A percentile compares a stretch with the other conserved stretches of the same genome.
Conservation (phyloP, 805 yeast genomes). For the Candida nemodendra region DNA sequence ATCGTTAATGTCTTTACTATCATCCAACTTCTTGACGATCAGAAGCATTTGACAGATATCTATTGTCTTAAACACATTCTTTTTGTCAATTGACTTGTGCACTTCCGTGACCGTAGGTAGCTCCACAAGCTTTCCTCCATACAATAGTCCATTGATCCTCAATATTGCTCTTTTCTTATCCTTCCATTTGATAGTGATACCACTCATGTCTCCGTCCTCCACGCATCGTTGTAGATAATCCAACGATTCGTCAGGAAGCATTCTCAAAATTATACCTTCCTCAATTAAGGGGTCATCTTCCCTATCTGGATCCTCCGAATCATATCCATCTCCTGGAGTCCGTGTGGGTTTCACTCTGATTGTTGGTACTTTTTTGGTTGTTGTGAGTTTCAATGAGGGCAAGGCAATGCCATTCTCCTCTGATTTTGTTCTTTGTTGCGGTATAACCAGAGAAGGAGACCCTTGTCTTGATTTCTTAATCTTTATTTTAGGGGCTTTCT, state of each 20-base stretch:
- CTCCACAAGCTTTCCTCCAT: conserved; percentile 84
- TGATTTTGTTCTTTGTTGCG: conserved; percentile 3
- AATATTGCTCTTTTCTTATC: conserved; percentile 79
- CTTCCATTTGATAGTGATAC: conserved; percentile 76
- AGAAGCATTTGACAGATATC: conserved; percentile 85
- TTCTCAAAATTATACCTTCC: conserved; percentile 77
- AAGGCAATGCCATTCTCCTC: conserved; percentile 6
- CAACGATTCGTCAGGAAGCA: conserved; percentile 63
- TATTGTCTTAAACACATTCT: conserved; percentile 81
- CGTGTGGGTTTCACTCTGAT: conserved; percentile 59
- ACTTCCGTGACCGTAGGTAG: conserved; percentile 86
- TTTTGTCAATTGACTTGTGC: conserved; percentile 84
- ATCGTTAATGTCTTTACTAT: conserved; percentile 46
- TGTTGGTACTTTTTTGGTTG: conserved; percentile 40
- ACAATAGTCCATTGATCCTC: conserved; percentile 62
- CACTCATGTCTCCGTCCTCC: conserved; percentile 70
- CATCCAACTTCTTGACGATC: conserved; percentile 54
- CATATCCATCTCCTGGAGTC: conserved; percentile 93
- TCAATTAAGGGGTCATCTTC: conserved; percentile 94
- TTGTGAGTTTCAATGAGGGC: conserved; percentile 36
- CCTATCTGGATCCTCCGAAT: conserved; percentile 91
- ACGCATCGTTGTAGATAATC: conserved; percentile 75
- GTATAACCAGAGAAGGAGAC: conserved; percentile 9
- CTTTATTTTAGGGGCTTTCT: conserved; percentile 28
- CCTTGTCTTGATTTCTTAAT: conserved; percentile 24